Percentiles rank a stretch among this genome's conserved stretches.
These are phyloP conservation scores for Chlorella sp. DNA, from an alignment of 139 green algal genomes.

Conservation along the genomic window DNA sequence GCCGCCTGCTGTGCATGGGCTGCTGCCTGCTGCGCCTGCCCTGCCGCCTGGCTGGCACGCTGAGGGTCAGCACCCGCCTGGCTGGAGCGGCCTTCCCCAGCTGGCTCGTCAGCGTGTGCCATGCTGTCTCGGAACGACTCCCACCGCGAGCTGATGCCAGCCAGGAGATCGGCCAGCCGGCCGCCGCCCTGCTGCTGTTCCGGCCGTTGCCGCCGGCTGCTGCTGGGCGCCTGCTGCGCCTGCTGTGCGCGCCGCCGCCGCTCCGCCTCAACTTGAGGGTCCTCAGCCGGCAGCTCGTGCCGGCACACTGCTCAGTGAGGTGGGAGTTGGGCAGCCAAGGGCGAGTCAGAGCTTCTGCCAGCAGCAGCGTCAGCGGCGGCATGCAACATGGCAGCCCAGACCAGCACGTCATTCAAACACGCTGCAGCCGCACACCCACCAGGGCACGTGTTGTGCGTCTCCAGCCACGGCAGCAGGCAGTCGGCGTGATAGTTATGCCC, in stretches of 20 bases:
- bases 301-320: constrained; percentile 35
- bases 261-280: not conserved
- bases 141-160: not conserved
- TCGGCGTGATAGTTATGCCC: constrained; percentile 48
- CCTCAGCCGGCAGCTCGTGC: constrained; percentile 38
- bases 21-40: too few relatives aligned
- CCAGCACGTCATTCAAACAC: too few relatives aligned
- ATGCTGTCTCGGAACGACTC: too few relatives aligned
- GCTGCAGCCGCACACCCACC: not conserved
- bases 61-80: too few relatives aligned
- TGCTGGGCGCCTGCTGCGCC: not conserved
- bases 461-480: constrained; percentile 56
- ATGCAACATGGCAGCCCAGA: too few relatives aligned
- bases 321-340: not conserved
- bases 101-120: too few relatives aligned
- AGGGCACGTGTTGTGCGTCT: constrained; percentile 59
- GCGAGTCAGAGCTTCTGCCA: too few relatives aligned
- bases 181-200: not conserved
- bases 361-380: too few relatives aligned
- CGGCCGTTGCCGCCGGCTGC: not conserved
- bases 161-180: constrained; percentile 16
- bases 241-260: not conserved
- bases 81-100: too few relatives aligned
- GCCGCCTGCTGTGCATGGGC: not conserved
- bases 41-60: not conserved